Conservation (phyloP, 768 basidiomycete genomes). For the Naematelia aurantialba region DNA sequence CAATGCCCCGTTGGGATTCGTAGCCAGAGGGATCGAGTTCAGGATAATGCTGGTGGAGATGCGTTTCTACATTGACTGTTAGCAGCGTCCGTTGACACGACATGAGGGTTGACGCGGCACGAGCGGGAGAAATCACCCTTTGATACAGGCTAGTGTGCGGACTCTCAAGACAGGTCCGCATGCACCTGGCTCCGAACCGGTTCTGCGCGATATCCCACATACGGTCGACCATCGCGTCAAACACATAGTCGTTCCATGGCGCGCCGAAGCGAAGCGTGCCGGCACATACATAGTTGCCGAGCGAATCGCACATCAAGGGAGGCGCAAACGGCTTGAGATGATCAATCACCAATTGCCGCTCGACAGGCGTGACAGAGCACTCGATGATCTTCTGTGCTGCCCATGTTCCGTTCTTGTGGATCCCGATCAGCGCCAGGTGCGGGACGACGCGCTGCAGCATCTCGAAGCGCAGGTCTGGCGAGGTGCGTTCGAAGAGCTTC, state of each 20-base stretch:
- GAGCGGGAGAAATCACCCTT: constrained; percentile 54
- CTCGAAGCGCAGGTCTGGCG: constrained; percentile 67
- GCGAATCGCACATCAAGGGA: constrained; percentile 79
- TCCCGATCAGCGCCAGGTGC: constrained; percentile 93
- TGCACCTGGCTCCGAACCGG: constrained; percentile 93
- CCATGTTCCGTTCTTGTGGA: constrained; percentile 99
- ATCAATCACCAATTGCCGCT: constrained; percentile 75
- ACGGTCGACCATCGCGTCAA: constrained; percentile 95
- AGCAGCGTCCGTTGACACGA: not conserved
- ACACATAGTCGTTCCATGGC: constrained; percentile 90
- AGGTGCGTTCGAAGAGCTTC: constrained; percentile 91
- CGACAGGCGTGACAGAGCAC: constrained; percentile 81
- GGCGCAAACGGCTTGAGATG: constrained; percentile 88
- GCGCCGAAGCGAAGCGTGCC: constrained; percentile 79
- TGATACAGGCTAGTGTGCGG: constrained; percentile 80
- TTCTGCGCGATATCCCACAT: constrained; percentile 98
- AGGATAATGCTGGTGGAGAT: constrained; percentile 90
- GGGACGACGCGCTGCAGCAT: constrained; percentile 94
- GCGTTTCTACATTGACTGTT: constrained; percentile 59
- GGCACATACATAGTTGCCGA: constrained; percentile 53
- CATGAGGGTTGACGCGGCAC: not conserved
- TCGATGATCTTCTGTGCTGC: constrained; percentile 99
- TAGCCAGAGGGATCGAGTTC: constrained; percentile 95
- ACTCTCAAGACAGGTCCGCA: constrained; percentile 93
- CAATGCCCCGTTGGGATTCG: constrained; percentile 94